These are phyloP conservation scores for Dalbergia cultrata DNA, from an alignment of 306 rosid species.

Conservation along the genomic window DNA sequence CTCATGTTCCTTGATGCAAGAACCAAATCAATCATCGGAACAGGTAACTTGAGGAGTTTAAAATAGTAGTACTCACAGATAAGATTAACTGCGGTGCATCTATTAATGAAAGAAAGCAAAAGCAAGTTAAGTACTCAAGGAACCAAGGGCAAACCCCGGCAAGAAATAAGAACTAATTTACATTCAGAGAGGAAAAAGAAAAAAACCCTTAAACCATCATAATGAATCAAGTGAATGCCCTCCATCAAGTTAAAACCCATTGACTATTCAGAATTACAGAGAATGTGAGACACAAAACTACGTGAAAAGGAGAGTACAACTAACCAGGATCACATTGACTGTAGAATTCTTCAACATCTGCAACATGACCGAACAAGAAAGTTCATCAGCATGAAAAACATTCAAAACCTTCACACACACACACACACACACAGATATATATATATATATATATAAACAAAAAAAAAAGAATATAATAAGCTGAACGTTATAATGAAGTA, in stretches of 20 bases:
- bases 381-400: conserved; percentile 40
- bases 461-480: neutral
- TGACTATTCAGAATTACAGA: conserved; percentile 21
- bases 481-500: conserved; percentile 4
- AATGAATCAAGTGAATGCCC: conserved; percentile 26
- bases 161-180: conserved; percentile 7
- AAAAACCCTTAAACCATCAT: conserved; percentile 24
- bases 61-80: neutral
- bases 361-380: conserved; percentile 45
- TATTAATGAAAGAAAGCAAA: conserved; percentile 5
- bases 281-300: neutral
- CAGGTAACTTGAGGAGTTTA: neutral
- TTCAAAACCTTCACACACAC: neutral
- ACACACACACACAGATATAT: too few relatives aligned
- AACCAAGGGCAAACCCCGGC: conserved; percentile 17
- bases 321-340: conserved; percentile 92
- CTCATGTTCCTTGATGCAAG: neutral
- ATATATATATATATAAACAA: neutral
- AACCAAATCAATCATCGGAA: conserved; percentile 12
- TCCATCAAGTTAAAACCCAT: conserved; percentile 28
- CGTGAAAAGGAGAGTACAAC: conserved; percentile 17
- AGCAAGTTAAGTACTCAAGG: conserved; percentile 4
- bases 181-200: neutral
- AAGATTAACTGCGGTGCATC: neutral
- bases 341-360: conserved; percentile 91